Evolutionary conservation across 345 rosid species (phyloP), one percentile per base, ranked within the genome.

Genomic region (Citrus reticulata): DNA sequence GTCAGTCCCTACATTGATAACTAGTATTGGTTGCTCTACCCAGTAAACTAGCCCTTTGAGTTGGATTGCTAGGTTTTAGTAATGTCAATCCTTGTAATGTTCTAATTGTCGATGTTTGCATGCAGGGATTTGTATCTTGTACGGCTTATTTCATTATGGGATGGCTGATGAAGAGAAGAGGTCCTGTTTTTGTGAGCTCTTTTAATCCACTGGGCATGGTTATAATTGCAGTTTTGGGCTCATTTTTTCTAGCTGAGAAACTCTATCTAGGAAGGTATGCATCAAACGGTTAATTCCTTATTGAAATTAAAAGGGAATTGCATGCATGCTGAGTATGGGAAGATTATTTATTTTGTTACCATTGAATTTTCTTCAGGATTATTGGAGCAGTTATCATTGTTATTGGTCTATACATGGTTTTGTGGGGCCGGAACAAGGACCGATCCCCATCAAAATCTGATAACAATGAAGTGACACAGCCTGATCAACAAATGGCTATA

Each of bases 361-460:
- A 17, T 70, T 25, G 8, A 60, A 40, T 1, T 64, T 19, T 63
- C 60, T 68, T 65, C 65, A 90, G 97, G 92, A 81, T 87, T 8
- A 64, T 90, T 66, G 97, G 97, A 76, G 93, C 94, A 65, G 2
- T 82, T 6, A 90, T 88, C 61, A 91, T 95, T 77, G 89, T 91
- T 4, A 62, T 82, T 24, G 98, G 98, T 11, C 84, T 95, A 16
- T 93, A 95, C 35, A 70, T 90, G 14, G 92, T 93, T 49, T 81
- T 95, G 35, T 95, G 97, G 98, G 97, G 97, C 7, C 91, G 92
- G 71, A 87, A 90, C 81, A 89, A 88, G 78, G 97, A 95, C 82
- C 80, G 82, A 73, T 57, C 72, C 25, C 59, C 58, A 61, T 57
- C 84, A 24, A 27, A 62, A 34, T 35, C 32, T 58, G 32, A 49